These are phyloP conservation scores for Juncus effusus DNA, from an alignment of 176 grass and related monocot genomes.

Conservation along the genomic window DNA sequence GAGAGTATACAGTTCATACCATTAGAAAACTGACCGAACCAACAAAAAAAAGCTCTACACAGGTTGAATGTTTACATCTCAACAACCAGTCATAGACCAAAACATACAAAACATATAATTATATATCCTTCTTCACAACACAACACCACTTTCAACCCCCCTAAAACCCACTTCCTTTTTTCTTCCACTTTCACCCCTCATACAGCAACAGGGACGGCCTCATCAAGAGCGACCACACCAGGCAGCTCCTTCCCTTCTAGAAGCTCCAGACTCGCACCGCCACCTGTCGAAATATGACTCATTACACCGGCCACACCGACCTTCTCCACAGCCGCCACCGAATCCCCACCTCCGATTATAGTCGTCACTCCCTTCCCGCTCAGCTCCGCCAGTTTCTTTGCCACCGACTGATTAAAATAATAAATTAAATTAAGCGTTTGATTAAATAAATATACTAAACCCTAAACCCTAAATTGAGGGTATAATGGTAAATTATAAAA, in stretches of 20 bases:
- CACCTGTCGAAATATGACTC: conserved; percentile 48
- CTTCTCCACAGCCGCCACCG: conserved; percentile 47
- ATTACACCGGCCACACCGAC: conserved; percentile 39
- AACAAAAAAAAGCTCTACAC: too few relatives aligned
- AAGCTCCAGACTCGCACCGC: conserved; percentile 44
- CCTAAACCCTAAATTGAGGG: too few relatives aligned
- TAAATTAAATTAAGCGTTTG: conserved; percentile 2
- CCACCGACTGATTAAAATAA: conserved; percentile 28
- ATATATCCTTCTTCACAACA: conserved; percentile 4
- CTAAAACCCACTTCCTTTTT: neutral
- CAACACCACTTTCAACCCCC: neutral
- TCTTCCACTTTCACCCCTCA: neutral
- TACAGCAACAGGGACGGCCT: conserved; percentile 16
- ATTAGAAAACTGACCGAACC: too few relatives aligned
- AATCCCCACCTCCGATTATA: conserved; percentile 48
- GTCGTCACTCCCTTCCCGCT: conserved; percentile 38
- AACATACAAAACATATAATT: too few relatives aligned
- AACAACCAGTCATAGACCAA: too few relatives aligned
- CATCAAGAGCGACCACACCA: conserved; percentile 40
- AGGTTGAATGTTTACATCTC: too few relatives aligned
- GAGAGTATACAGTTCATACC: too few relatives aligned
- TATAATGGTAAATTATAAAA: too few relatives aligned
- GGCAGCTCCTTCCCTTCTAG: conserved; percentile 44
- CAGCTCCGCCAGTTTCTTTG: conserved; percentile 43
- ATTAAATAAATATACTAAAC: too few relatives aligned